A percentile compares a stretch with the other conserved stretches of the same genome.
Evolutionary conservation across 352 stramenopile genomes (phyloP).

Genomic region (Pythium biforme): DNA sequence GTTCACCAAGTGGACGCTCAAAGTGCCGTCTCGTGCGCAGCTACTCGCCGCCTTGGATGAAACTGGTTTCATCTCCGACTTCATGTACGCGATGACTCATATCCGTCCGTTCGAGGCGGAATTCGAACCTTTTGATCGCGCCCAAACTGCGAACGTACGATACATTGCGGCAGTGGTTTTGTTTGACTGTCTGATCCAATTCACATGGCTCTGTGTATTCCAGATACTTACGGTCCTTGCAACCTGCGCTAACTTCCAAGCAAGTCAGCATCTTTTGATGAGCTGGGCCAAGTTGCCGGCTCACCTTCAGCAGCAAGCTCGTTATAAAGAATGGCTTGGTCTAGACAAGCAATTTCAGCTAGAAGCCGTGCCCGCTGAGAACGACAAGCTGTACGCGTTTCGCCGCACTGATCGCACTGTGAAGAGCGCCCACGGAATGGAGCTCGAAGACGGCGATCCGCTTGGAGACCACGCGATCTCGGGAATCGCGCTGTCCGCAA

Average conservation of each 20-base stretch:
- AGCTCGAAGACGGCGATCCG: slow-evolving; percentile 17
- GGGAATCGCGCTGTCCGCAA: slow-evolving; percentile 4
- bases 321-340: slow-evolving; percentile 12
- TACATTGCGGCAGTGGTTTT: not conserved
- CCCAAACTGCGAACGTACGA: not conserved
- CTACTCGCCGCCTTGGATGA: slow-evolving; percentile 34
- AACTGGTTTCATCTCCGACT: slow-evolving; percentile 24
- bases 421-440: not conserved
- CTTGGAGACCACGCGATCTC: slow-evolving; percentile 14
- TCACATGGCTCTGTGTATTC: not conserved
- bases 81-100: slow-evolving; percentile 44
- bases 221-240: slow-evolving; percentile 10
- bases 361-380: not conserved
- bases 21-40: slow-evolving; percentile 33
- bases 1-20: slow-evolving; percentile 51
- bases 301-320: slow-evolving; percentile 12
- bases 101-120: slow-evolving; percentile 29
- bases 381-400: slow-evolving; percentile 14
- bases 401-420: not conserved
- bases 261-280: slow-evolving; percentile 3
- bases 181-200: not conserved
- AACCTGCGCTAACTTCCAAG: not conserved
- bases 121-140: not conserved
- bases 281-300: slow-evolving; percentile 17
- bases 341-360: slow-evolving; percentile 12